A percentile compares a stretch with the other conserved stretches of the same genome.
phyloP scores from a whole-genome alignment of 805 yeast genomes.

The Saccharomycopsis sp. region DNA sequence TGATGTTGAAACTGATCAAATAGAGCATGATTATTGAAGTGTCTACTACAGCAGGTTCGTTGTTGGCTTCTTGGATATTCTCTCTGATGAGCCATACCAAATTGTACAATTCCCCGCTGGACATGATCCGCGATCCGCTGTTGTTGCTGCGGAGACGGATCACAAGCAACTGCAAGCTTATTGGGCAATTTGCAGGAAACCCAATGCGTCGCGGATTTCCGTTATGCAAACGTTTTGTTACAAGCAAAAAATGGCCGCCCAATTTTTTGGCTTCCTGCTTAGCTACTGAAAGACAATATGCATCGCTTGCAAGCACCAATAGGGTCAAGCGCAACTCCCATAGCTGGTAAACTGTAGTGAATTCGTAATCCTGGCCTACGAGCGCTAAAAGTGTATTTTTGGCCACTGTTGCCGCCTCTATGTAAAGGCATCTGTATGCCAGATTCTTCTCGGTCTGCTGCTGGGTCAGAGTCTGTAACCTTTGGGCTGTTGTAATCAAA shows the following conservation, averaged over 20 bases:
- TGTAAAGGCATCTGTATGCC: conserved; percentile 3
- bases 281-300: conserved; percentile 20
- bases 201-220: conserved; percentile 9
- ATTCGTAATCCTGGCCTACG: neutral
- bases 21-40: conserved; percentile 9
- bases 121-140: conserved; percentile 22
- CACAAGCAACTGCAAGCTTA: conserved; percentile 22
- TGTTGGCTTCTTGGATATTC: neutral
- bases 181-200: conserved; percentile 23
- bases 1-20: conserved; percentile 22
- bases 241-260: conserved; percentile 21
- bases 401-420: conserved; percentile 18
- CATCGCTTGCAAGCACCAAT: conserved; percentile 23
- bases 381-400: conserved; percentile 3
- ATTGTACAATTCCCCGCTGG: conserved; percentile 19
- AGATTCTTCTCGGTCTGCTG: neutral
- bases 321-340: conserved; percentile 26
- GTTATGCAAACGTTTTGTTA: conserved; percentile 3
- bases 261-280: conserved; percentile 26
- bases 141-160: conserved; percentile 23
- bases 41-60: neutral
- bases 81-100: conserved; percentile 17
- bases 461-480: conserved; percentile 3
- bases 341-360: conserved; percentile 11
- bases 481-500: neutral